Evolutionary conservation across 2,329 filamentous ascomycete species (phyloP).

Genomic region (Paecilomyces sp.): DNA sequence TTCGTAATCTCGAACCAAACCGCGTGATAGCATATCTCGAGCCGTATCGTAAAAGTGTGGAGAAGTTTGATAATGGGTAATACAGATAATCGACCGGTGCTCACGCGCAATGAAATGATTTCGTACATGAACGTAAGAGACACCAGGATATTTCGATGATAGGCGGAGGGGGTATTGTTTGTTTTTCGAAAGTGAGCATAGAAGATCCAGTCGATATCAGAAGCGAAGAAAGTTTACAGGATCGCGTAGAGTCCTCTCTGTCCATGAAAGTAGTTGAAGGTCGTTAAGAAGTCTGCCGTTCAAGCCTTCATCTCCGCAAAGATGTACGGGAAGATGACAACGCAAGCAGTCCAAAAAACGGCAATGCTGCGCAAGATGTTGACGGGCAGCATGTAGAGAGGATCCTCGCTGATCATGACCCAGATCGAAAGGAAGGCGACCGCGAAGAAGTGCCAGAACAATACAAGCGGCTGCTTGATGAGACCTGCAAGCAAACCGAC

Average conservation of each 20-base stretch:
- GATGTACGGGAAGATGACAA: slow-evolving; percentile 78
- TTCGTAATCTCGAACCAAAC: neutral
- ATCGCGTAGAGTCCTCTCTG: neutral
- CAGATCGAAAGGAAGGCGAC: slow-evolving; percentile 86
- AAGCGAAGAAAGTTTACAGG: neutral
- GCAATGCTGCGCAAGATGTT: slow-evolving; percentile 58
- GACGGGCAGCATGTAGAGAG: slow-evolving; percentile 53
- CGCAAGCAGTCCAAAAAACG: slow-evolving; percentile 72
- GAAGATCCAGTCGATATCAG: neutral
- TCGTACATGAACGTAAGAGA: neutral
- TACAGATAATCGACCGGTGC: neutral
- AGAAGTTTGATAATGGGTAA: neutral
- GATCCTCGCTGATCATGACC: slow-evolving; percentile 50
- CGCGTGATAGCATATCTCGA: neutral
- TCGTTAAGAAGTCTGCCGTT: slow-evolving; percentile 2
- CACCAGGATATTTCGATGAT: neutral
- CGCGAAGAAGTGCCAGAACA: slow-evolving; percentile 90
- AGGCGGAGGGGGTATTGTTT: neutral
- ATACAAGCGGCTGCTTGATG: slow-evolving; percentile 65
- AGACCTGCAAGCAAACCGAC: slow-evolving; percentile 76
- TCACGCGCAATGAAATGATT: neutral
- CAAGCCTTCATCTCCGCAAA: slow-evolving; percentile 54
- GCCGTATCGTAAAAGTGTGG: neutral
- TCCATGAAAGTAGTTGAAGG: neutral
- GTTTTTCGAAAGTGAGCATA: neutral